A percentile compares a stretch with the other conserved stretches of the same genome.
These are phyloP conservation scores for Botrytis fabae DNA, from an alignment of 2,329 filamentous ascomycete genomes.

Conservation along the genomic window DNA sequence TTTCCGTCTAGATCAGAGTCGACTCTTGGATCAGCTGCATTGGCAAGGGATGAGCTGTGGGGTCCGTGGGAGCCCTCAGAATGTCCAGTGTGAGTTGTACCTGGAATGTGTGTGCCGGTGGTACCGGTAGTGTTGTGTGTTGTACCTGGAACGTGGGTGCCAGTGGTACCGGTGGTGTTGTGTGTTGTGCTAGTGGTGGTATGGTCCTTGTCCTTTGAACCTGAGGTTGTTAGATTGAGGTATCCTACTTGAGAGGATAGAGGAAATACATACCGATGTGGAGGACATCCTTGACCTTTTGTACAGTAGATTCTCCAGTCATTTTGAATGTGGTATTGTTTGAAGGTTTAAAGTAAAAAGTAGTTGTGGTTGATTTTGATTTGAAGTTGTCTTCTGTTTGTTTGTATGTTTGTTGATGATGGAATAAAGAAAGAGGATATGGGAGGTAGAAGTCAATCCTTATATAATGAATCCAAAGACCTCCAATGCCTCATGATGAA, in stretches of 20 bases:
- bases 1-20: slow-evolving; percentile 49
- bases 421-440: neutral
- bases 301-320: slow-evolving; percentile 43
- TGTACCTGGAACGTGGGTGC: neutral
- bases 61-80: slow-evolving; percentile 32
- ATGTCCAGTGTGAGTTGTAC: slow-evolving; percentile 26
- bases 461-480: neutral
- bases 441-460: slow-evolving; percentile 1
- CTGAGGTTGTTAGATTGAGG: neutral
- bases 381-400: slow-evolving; percentile 1
- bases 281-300: slow-evolving; percentile 51
- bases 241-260: neutral
- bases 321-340: slow-evolving; percentile 41
- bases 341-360: slow-evolving; percentile 11
- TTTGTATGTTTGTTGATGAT: neutral
- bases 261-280: slow-evolving; percentile 23
- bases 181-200: neutral
- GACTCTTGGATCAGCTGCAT: slow-evolving; percentile 44
- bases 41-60: slow-evolving; percentile 41
- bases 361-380: neutral
- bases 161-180: neutral
- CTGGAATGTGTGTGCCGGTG: neutral
- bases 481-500: neutral
- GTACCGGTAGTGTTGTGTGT: slow-evolving; percentile 8
- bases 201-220: neutral